These are phyloP conservation scores for Talaromyces liani DNA, from an alignment of 495 filamentous ascomycete genomes.

Conservation along the genomic window DNA sequence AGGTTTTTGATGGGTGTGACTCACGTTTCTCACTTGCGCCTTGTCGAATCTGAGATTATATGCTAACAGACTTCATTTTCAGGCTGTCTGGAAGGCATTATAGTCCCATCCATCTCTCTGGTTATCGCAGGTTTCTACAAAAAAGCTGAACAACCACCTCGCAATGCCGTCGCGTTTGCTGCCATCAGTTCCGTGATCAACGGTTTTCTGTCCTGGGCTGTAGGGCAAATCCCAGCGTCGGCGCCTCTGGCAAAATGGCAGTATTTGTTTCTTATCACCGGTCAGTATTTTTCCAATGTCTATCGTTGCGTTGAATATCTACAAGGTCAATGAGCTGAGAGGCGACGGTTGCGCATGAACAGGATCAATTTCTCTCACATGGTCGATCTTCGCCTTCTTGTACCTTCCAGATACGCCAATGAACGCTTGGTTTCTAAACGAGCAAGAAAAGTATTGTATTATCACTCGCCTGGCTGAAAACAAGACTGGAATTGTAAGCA, in stretches of 20 bases:
- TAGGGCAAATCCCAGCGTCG: constrained; percentile 36
- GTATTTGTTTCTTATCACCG: constrained; percentile 34
- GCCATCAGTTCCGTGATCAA: constrained; percentile 36
- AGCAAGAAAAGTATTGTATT: constrained; percentile 33
- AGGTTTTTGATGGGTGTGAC: constrained; percentile 17
- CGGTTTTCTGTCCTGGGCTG: constrained; percentile 45
- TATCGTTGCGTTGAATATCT: neutral
- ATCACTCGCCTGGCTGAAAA: constrained; percentile 44
- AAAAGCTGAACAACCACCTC: constrained; percentile 16
- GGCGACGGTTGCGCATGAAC: neutral
- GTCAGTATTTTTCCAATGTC: constrained; percentile 4
- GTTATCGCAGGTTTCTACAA: constrained; percentile 28
- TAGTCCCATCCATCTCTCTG: constrained; percentile 14
- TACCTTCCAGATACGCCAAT: constrained; percentile 40
- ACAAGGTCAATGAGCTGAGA: neutral
- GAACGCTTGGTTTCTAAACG: constrained; percentile 28
- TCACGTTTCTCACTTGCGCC: neutral
- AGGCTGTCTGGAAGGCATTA: constrained; percentile 14
- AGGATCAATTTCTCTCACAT: constrained; percentile 23
- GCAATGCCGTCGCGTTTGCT: constrained; percentile 18
- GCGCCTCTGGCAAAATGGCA: constrained; percentile 40
- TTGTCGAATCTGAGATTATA: neutral
- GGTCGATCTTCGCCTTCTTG: constrained; percentile 25
- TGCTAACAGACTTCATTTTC: neutral
- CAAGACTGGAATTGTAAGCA: constrained; percentile 45